Evolutionary conservation across 164 flowering plant species (phyloP).

Genomic region (Buxus sempervirens): DNA sequence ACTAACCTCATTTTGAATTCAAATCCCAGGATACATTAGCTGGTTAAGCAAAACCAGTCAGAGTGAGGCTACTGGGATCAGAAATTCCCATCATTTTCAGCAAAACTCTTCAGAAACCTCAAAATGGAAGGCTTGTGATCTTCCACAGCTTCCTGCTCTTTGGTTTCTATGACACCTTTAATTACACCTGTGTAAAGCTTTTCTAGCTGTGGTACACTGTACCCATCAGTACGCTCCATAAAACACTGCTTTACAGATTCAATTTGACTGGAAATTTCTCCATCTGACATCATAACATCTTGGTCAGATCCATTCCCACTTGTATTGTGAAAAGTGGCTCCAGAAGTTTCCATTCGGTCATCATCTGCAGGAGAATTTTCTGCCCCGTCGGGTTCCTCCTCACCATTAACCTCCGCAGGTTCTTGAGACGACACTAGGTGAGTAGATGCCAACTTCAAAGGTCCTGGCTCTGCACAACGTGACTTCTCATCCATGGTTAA

Average conservation of each 20-base stretch:
- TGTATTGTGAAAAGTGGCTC: constrained; percentile 18
- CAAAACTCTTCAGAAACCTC: constrained; percentile 54
- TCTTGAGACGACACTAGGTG: constrained; percentile 31
- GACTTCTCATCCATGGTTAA: constrained; percentile 42
- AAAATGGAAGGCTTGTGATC: constrained; percentile 47
- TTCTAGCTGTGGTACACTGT: constrained; percentile 84
- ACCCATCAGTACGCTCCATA: constrained; percentile 50
- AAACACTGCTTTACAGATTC: constrained; percentile 56
- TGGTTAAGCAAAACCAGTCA: not conserved
- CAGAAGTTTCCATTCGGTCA: constrained; percentile 19
- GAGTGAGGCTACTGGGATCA: constrained; percentile 20
- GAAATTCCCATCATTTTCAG: constrained; percentile 57
- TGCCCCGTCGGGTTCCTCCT: constrained; percentile 17
- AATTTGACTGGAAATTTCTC: constrained; percentile 37
- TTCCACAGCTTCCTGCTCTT: constrained; percentile 21
- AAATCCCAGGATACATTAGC: constrained; percentile 20
- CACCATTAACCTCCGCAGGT: constrained; percentile 34
- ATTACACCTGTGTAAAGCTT: constrained; percentile 71
- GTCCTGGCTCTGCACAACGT: constrained; percentile 19
- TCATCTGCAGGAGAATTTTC: constrained; percentile 26
- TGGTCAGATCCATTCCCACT: constrained; percentile 21
- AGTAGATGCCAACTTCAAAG: constrained; percentile 25
- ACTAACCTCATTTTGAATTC: constrained; percentile 7
- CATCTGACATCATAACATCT: constrained; percentile 46
- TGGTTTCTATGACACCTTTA: constrained; percentile 60